Evolutionary conservation across 176 grass and related monocot species (phyloP), one percentile per base, ranked within the genome.

Genomic region (Canna indica): DNA sequence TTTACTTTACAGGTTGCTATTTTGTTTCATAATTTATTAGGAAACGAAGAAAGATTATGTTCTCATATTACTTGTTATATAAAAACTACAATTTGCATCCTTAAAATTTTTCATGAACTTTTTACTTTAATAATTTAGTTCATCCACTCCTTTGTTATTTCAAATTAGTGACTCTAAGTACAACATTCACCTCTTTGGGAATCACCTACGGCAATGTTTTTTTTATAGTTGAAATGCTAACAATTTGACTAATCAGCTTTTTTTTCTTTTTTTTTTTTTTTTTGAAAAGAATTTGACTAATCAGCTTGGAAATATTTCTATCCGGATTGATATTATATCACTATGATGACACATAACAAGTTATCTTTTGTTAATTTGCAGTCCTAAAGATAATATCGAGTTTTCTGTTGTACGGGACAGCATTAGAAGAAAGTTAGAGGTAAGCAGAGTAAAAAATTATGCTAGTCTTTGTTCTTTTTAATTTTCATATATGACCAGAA

Each of bases 351-450:
- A 8, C 67, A 28, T 4, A 47, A 39, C 24, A 31, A 58, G 27
- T 83, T 35, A 83, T 72, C 17, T 66, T 71, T 78, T 79, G 39
- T 33, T 56, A 68, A 68, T 39, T 65, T 83, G 73, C 90, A 99
- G 94, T 47, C 72, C 38, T 69, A 90, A 99, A 88, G 90, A 99
- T 41, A 86, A 99, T 74, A 93, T 69, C 34, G 94, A 99, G 73
- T 99, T 99, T 79, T 85, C 77, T 27, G 83, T 93, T 39, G 94
- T 99, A 69, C 46, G 90, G 28, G 94, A 93, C 41, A 99, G 81
- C 86, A 99, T 99, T 79, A 86, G 76, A 78, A 82, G 82, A 69
- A 93, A 99, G 47, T 45, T 93, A 13, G 82, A 99, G 86, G 94
- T 82, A 87, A 79, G 82, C 79, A 83, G 59, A 80, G 68, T 80